Conservation (phyloP, 2,329 filamentous ascomycete genomes). For the Fusarium acutatum region DNA sequence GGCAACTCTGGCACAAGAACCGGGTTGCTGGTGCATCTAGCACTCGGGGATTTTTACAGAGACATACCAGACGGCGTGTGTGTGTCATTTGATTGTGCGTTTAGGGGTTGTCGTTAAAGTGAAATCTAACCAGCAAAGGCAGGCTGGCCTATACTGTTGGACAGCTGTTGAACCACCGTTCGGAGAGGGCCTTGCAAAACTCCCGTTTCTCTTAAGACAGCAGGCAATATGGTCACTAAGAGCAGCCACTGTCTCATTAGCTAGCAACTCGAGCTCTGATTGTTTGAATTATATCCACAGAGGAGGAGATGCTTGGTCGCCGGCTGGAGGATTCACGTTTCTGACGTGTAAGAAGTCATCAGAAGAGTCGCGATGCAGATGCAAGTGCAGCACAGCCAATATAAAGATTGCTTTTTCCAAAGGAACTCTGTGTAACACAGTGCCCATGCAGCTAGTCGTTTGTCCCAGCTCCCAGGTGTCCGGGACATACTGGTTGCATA, state of each 20-base stretch:
- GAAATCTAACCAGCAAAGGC: neutral
- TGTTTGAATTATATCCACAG: slow-evolving; percentile 24
- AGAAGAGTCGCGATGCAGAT: neutral
- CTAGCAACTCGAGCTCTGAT: slow-evolving; percentile 9
- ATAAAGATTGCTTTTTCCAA: slow-evolving; percentile 14
- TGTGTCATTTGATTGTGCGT: neutral
- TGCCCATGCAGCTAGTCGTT: neutral
- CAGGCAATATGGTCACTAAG: slow-evolving; percentile 2
- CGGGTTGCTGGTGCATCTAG: neutral
- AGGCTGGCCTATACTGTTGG: neutral
- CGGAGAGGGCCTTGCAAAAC: slow-evolving; percentile 28
- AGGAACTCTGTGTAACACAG: neutral
- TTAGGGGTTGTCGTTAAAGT: neutral
- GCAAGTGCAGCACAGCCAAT: neutral
- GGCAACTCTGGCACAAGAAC: neutral
- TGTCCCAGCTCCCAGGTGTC: slow-evolving; percentile 9
- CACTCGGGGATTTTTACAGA: neutral
- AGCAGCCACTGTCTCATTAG: slow-evolving; percentile 24
- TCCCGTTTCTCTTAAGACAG: slow-evolving; percentile 3
- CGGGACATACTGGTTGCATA: slow-evolving; percentile 9
- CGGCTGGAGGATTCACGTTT: neutral
- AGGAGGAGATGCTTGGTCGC: neutral
- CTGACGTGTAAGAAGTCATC: neutral
- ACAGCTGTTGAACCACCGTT: neutral
- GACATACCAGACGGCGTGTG: neutral